Conservation (phyloP, 31 red algal genomes). For the Asparagopsis taxiformis region DNA sequence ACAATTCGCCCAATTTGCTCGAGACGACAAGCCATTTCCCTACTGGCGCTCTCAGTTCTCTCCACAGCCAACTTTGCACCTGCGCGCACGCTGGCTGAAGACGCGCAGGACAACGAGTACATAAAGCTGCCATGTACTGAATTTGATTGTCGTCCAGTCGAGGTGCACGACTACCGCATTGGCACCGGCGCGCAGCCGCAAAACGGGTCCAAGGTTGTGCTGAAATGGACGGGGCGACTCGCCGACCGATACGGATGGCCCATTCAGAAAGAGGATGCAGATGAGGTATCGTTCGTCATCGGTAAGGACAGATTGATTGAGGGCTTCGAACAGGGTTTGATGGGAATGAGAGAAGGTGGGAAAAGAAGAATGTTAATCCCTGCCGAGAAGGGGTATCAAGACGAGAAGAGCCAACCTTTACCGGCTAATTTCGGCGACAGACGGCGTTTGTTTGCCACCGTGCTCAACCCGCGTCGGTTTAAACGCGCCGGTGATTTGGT, state of each 20-base stretch:
- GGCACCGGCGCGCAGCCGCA: slow-evolving; percentile 23
- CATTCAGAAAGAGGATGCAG: slow-evolving; percentile 57
- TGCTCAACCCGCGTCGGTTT: slow-evolving; percentile 49
- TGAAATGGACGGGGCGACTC: slow-evolving; percentile 69
- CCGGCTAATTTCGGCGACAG: slow-evolving; percentile 58
- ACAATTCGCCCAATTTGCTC: no score
- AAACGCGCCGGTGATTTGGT: slow-evolving; percentile 59
- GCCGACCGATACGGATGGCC: slow-evolving; percentile 76
- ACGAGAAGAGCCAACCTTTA: slow-evolving; percentile 34
- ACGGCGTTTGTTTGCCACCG: slow-evolving; percentile 64
- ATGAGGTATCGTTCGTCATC: slow-evolving; percentile 11
- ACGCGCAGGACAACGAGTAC: neutral
- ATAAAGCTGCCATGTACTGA: no score
- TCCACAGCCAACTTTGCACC: neutral
- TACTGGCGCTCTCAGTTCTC: neutral
- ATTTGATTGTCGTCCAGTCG: slow-evolving; percentile 23
- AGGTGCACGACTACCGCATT: slow-evolving; percentile 45
- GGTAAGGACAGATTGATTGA: slow-evolving; percentile 28
- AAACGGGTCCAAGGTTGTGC: slow-evolving; percentile 1
- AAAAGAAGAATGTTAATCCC: slow-evolving; percentile 70
- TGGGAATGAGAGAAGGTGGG: slow-evolving; percentile 66
- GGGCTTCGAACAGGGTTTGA: slow-evolving; percentile 46
- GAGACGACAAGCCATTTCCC: neutral
- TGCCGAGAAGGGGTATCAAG: slow-evolving; percentile 33
- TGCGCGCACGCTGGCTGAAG: neutral